Conservation (phyloP, 1,139 yeast genomes). For the Scheffersomyces titani region DNA sequence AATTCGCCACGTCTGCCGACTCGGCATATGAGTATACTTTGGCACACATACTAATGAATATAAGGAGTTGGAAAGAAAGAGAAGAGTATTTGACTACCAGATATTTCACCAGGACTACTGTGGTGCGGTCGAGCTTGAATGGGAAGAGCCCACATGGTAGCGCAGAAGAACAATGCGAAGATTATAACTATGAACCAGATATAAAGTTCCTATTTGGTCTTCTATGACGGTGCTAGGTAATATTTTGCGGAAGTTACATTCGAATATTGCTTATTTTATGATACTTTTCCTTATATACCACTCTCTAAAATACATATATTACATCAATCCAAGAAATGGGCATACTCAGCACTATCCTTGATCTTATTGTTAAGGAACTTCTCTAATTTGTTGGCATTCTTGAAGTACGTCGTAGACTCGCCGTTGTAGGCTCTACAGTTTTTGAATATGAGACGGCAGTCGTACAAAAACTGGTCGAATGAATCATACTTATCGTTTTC, state of each 20-base stretch:
- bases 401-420: conserved; percentile 86
- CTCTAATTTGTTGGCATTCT: conserved; percentile 88
- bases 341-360: conserved; percentile 78
- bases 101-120: neutral
- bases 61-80: neutral
- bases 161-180: neutral
- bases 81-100: neutral
- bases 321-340: conserved; percentile 37
- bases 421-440: conserved; percentile 90
- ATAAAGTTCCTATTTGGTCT: too few species aligned
- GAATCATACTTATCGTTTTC: conserved; percentile 90
- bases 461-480: conserved; percentile 90
- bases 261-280: too few species aligned
- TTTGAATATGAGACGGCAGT: conserved; percentile 80
- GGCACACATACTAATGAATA: conserved; percentile 21
- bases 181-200: neutral
- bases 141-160: neutral
- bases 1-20: conserved; percentile 57
- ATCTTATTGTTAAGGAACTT: conserved; percentile 80
- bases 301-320: neutral
- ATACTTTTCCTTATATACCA: neutral
- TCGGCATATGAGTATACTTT: conserved; percentile 54
- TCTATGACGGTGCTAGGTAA: too few species aligned
- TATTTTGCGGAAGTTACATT: neutral
- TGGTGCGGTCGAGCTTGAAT: neutral